Evolutionary conservation across 2,329 filamentous ascomycete species (phyloP).

Genomic region (Leptographium radiaticola): DNA sequence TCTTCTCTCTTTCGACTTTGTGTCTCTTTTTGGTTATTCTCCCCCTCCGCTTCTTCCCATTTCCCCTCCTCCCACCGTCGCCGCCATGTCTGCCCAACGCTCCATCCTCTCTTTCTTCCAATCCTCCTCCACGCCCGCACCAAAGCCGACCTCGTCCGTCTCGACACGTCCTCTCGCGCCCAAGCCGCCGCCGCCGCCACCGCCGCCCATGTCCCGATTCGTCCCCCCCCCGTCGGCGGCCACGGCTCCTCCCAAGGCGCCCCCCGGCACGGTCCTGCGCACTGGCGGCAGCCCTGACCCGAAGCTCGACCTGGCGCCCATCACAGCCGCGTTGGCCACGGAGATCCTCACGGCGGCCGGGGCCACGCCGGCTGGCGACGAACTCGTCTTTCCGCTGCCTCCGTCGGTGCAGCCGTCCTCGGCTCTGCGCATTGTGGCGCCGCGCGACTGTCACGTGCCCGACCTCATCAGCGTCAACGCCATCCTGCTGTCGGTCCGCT

Average conservation of each 20-base stretch:
- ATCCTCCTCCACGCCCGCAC: constrained; percentile 23
- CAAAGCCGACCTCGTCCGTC: constrained; percentile 17
- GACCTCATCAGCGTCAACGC: constrained; percentile 51
- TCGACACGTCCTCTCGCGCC: constrained; percentile 10
- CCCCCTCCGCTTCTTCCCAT: neutral
- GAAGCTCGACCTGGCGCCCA: constrained; percentile 5
- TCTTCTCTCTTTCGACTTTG: neutral
- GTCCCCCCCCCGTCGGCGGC: constrained; percentile 6
- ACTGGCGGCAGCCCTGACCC: constrained; percentile 5
- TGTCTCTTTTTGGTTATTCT: neutral
- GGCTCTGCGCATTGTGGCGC: constrained; percentile 9
- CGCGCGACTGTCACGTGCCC: constrained; percentile 34
- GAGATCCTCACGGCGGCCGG: constrained; percentile 9
- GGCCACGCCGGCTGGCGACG: neutral
- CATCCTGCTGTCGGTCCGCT: constrained; percentile 49
- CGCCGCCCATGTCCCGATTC: constrained; percentile 2
- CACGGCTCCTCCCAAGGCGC: neutral
- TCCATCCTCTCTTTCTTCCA: constrained; percentile 54
- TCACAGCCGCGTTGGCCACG: constrained; percentile 8
- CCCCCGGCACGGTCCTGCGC: neutral
- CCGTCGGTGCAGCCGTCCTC: constrained; percentile 1
- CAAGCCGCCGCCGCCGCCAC: constrained; percentile 9
- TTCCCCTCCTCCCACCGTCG: neutral
- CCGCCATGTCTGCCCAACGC: constrained; percentile 18
- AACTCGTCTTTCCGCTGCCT: constrained; percentile 9